phyloP scores from a whole-genome alignment of 2,329 filamentous ascomycete species.

The Westerdykella ornata region DNA sequence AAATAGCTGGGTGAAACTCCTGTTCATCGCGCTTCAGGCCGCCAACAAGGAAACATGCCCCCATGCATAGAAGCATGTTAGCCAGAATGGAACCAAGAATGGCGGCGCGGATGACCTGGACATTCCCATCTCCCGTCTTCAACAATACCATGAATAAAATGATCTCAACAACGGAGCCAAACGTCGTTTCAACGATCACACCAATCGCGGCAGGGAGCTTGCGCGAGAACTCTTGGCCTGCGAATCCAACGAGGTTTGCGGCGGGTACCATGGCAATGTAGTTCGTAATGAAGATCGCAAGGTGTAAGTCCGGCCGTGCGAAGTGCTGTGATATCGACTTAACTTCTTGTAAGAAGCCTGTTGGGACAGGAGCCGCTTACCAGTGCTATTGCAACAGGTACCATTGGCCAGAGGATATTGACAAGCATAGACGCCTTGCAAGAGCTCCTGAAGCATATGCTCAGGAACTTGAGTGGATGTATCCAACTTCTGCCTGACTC shows the following conservation, averaged over 20 bases:
- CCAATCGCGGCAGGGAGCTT: conserved; percentile 70
- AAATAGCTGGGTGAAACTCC: conserved; percentile 66
- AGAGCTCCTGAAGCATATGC: conserved; percentile 58
- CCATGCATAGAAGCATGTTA: conserved; percentile 73
- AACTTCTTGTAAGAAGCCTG: neutral
- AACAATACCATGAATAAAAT: conserved; percentile 75
- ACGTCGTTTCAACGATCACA: conserved; percentile 52
- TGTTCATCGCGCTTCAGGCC: conserved; percentile 63
- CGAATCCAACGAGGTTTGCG: conserved; percentile 69
- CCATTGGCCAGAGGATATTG: conserved; percentile 69
- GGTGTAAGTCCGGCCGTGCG: conserved; percentile 49
- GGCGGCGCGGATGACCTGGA: conserved; percentile 72
- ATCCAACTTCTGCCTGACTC: conserved; percentile 64
- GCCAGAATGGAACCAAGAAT: conserved; percentile 78
- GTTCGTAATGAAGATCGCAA: conserved; percentile 61
- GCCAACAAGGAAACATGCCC: conserved; percentile 71
- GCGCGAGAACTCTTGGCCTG: conserved; percentile 62
- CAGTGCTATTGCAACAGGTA: conserved; percentile 64
- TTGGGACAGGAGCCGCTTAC: conserved; percentile 22
- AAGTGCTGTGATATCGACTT: conserved; percentile 40
- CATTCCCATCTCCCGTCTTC: conserved; percentile 43
- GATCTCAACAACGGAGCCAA: conserved; percentile 74
- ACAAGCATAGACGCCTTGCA: conserved; percentile 57
- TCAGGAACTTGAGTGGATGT: conserved; percentile 57
- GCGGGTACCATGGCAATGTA: conserved; percentile 74